Conservation (phyloP, 768 basidiomycete species). For the Tulasnella sp. region DNA sequence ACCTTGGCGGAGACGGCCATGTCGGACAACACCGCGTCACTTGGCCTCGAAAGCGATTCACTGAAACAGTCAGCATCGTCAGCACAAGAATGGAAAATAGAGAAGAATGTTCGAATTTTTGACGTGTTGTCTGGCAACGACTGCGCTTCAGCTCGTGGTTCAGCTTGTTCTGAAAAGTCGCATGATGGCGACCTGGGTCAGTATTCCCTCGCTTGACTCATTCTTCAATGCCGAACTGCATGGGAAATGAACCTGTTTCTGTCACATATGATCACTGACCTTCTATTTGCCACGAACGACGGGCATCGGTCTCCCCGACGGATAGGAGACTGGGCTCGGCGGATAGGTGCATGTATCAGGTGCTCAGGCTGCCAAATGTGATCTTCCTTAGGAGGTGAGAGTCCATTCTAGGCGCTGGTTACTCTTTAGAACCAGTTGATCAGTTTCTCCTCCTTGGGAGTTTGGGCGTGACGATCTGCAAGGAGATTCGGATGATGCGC, state of each 20-base stretch:
- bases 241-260: neutral
- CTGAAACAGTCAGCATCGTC: neutral
- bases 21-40: neutral
- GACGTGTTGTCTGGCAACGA: neutral
- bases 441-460: neutral
- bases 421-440: neutral
- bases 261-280: neutral
- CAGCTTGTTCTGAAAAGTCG: neutral
- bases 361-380: neutral
- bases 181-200: neutral
- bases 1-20: neutral
- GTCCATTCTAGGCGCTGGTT: neutral
- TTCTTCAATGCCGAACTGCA: neutral
- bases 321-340: neutral
- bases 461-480: too few relatives aligned
- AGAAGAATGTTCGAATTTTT: neutral
- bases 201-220: neutral
- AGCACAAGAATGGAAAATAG: neutral
- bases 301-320: neutral
- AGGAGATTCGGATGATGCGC: neutral
- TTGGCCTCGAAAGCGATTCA: neutral
- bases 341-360: neutral
- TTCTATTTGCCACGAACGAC: neutral
- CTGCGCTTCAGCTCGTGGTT: neutral
- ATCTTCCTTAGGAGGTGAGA: neutral